These are phyloP conservation scores for Rhizopogon parksii DNA, from an alignment of 1,284 basidiomycete species.

Conservation along the genomic window DNA sequence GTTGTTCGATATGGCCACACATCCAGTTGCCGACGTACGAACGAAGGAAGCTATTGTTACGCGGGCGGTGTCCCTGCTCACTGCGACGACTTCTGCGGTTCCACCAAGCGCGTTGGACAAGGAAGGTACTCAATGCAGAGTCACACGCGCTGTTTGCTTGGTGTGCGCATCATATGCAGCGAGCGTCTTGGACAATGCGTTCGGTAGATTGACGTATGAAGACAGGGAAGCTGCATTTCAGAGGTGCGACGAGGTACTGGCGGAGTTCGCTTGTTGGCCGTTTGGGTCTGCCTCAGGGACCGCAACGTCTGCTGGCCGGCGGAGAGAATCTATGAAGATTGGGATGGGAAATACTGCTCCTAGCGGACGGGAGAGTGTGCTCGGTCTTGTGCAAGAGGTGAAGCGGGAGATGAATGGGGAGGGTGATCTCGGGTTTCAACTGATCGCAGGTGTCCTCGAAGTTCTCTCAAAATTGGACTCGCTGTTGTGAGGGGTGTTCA, in stretches of 20 bases:
- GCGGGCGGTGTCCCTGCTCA: conserved; percentile 73
- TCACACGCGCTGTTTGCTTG: conserved; percentile 74
- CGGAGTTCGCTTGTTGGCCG: conserved; percentile 87
- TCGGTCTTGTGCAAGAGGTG: conserved; percentile 76
- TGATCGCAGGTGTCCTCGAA: conserved; percentile 85
- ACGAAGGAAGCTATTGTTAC: conserved; percentile 80
- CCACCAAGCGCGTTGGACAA: conserved; percentile 67
- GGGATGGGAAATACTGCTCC: conserved; percentile 46
- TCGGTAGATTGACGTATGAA: conserved; percentile 82
- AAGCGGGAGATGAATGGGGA: conserved; percentile 65
- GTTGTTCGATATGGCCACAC: conserved; percentile 97
- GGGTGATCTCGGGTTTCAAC: conserved; percentile 81
- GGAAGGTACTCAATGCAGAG: conserved; percentile 74
- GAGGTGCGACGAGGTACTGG: conserved; percentile 85
- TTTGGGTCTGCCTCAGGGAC: conserved; percentile 51
- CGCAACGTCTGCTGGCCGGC: conserved; percentile 27
- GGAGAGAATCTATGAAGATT: conserved; percentile 42
- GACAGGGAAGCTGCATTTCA: conserved; percentile 86
- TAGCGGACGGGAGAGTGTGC: conserved; percentile 63
- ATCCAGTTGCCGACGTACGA: conserved; percentile 87
- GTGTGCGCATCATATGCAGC: conserved; percentile 88
- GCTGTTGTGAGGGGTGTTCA: conserved; percentile 39
- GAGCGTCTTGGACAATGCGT: conserved; percentile 91
- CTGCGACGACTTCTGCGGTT: conserved; percentile 77
- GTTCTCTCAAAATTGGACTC: conserved; percentile 87